Percentiles rank a stretch among this genome's conserved stretches.
Conservation (phyloP, 306 rosid species). For the Sicyos edulis region DNA sequence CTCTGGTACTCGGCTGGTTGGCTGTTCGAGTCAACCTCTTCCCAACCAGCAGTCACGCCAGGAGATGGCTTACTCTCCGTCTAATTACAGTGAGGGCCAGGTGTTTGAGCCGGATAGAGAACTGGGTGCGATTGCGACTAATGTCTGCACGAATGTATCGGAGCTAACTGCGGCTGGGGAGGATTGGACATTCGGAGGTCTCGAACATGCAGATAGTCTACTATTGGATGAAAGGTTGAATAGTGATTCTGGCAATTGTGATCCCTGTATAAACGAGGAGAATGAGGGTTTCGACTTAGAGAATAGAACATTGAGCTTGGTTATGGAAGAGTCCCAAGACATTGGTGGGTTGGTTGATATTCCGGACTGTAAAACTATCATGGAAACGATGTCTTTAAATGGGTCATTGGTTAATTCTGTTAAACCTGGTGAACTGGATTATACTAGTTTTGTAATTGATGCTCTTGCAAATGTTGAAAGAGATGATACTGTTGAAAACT, state of each 20-base stretch:
- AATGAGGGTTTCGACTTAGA: constrained; percentile 26
- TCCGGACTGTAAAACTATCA: constrained; percentile 19
- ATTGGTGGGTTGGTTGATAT: constrained; percentile 27
- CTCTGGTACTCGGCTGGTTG: constrained; percentile 37
- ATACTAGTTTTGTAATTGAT: constrained; percentile 24
- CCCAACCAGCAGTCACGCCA: constrained; percentile 40
- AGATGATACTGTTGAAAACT: constrained; percentile 21
- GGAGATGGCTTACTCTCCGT: constrained; percentile 24
- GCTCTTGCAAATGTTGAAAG: constrained; percentile 28
- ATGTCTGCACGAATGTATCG: constrained; percentile 21
- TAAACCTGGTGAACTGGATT: constrained; percentile 37
- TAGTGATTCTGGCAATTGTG: constrained; percentile 28
- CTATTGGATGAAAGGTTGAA: constrained; percentile 27
- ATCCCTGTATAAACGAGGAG: constrained; percentile 28
- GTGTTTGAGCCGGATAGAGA: constrained; percentile 23
- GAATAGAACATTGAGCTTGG: constrained; percentile 16
- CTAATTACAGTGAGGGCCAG: constrained; percentile 32
- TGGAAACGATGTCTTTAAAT: constrained; percentile 22
- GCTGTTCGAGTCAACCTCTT: constrained; percentile 37
- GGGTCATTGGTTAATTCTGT: constrained; percentile 26
- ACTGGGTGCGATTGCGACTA: constrained; percentile 22
- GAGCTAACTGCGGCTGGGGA: constrained; percentile 19
- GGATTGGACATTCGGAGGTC: constrained; percentile 18
- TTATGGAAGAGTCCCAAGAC: constrained; percentile 18
- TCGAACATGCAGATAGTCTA: constrained; percentile 10